Percentiles rank a stretch among this genome's conserved stretches.
Conservation (phyloP, 345 rosid genomes). For the Murraya koenigii region DNA sequence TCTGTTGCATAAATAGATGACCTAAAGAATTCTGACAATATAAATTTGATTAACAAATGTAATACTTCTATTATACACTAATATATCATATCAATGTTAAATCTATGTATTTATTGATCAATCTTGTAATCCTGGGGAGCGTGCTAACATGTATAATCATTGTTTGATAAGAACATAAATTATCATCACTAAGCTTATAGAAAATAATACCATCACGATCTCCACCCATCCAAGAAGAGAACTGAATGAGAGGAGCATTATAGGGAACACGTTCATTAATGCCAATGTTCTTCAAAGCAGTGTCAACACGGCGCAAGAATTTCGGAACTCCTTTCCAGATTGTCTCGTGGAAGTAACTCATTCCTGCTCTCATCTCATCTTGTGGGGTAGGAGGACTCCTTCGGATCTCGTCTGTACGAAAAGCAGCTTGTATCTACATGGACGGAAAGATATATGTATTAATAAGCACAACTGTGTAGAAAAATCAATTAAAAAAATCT, state of each 20-base stretch:
- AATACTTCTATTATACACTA: no score
- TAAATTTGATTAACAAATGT: neutral
- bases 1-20: neutral
- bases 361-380: constrained; percentile 99
- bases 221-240: constrained; percentile 99
- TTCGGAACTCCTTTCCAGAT: constrained; percentile 99
- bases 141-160: neutral
- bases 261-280: constrained; percentile 91
- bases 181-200: neutral
- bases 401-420: constrained; percentile 93
- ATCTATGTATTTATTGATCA: no score
- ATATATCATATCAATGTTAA: no score
- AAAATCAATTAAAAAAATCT: neutral
- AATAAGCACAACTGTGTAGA: neutral
- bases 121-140: neutral
- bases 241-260: constrained; percentile 95
- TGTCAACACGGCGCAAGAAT: constrained; percentile 95
- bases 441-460: neutral
- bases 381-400: constrained; percentile 98
- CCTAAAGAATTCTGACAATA: neutral
- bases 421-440: constrained; percentile 95
- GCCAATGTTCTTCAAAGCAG: constrained; percentile 91
- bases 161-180: neutral
- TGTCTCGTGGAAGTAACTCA: constrained; percentile 99
- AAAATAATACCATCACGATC: constrained; percentile 83